Percentiles rank a stretch among this genome's conserved stretches.
phyloP scores from a whole-genome alignment of 768 basidiomycete species.

The Pholiota molesta region DNA sequence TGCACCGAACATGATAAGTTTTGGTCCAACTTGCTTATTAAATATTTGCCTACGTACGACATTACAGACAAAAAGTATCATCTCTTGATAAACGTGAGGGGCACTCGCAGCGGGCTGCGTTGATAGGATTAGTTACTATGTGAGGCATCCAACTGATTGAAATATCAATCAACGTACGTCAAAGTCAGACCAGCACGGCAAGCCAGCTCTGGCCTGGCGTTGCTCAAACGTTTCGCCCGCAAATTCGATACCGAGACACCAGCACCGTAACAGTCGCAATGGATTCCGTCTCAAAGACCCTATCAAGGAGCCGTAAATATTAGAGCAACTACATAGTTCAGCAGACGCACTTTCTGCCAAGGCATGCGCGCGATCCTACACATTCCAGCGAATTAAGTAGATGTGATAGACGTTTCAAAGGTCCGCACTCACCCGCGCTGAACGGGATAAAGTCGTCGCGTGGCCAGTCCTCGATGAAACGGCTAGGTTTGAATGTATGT shows the following conservation, averaged over 20 bases:
- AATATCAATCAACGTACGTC: constrained; percentile 38
- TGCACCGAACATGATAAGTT: too few species aligned
- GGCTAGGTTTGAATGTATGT: constrained; percentile 43
- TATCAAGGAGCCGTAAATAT: constrained; percentile 18
- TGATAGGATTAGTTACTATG: neutral
- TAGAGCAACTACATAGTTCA: neutral
- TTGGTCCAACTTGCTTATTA: too few species aligned
- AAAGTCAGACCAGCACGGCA: constrained; percentile 41
- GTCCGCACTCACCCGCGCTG: constrained; percentile 36
- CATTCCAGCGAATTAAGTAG: neutral
- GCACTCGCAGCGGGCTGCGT: constrained; percentile 28
- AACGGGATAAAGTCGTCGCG: constrained; percentile 58
- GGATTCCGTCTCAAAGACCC: constrained; percentile 55
- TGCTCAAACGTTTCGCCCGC: constrained; percentile 48
- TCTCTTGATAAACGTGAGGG: constrained; percentile 25
- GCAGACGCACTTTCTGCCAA: constrained; percentile 24
- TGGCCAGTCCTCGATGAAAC: constrained; percentile 56
- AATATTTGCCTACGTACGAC: too few species aligned
- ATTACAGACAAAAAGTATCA: neutral
- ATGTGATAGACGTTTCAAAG: neutral
- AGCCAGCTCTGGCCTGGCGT: constrained; percentile 40
- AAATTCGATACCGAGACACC: constrained; percentile 46
- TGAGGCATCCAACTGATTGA: neutral
- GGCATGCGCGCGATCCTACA: constrained; percentile 25
- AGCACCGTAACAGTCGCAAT: constrained; percentile 54